Conservation (phyloP, 345 rosid species). For the Bretschneidera sinensis region DNA sequence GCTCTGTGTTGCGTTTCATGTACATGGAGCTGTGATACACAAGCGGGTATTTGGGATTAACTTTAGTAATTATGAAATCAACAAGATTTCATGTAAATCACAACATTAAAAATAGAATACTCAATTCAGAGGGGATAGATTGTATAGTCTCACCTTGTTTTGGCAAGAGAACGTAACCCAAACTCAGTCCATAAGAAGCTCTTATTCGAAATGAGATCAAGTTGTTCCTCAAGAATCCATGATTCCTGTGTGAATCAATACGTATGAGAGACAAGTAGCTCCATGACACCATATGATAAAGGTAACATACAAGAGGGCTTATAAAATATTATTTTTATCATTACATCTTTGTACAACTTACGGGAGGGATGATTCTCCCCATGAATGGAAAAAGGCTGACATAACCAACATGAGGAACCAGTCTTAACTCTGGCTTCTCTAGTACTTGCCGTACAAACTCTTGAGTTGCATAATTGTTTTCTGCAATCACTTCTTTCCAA, state of each 20-base stretch:
- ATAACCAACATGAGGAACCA: conserved; percentile 90
- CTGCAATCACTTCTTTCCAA: conserved; percentile 56
- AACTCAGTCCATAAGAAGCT: conserved; percentile 74
- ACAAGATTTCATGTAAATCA: not conserved
- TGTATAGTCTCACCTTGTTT: conserved; percentile 52
- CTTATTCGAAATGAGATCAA: conserved; percentile 70
- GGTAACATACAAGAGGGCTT: not conserved
- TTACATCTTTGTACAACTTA: conserved; percentile 36
- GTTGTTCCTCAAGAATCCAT: conserved; percentile 76
- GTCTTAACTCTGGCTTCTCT: conserved; percentile 57
- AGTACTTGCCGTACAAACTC: conserved; percentile 78
- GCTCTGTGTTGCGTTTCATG: conserved; percentile 88
- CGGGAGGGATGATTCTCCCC: conserved; percentile 72
- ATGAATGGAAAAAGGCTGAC: conserved; percentile 96
- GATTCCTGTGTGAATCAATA: conserved; percentile 46
- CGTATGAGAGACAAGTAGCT: not conserved
- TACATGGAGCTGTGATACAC: conserved; percentile 53
- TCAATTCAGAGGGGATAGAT: not conserved
- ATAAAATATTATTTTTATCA: not conserved
- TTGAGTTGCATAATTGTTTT: conserved; percentile 38
- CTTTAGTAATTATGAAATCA: not conserved
- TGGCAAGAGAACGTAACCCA: conserved; percentile 92
- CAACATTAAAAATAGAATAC: conserved; percentile 1
- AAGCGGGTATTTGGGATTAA: conserved; percentile 5
- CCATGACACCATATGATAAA: not conserved